phyloP scores from a whole-genome alignment of 1,284 basidiomycete species.

The Heterobasidion parviporum region DNA sequence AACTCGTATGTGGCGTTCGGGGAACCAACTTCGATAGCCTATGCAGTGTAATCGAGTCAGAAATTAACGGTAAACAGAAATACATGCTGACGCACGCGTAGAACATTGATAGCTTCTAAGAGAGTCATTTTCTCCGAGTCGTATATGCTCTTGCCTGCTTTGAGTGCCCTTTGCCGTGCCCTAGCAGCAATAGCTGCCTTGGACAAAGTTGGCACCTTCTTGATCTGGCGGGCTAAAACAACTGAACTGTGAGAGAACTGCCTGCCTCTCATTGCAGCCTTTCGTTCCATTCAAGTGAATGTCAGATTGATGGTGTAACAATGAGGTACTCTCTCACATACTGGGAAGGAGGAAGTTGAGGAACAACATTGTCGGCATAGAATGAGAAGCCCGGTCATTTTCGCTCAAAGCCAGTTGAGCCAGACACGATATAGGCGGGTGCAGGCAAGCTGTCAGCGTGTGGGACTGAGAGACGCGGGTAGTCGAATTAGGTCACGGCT shows the following conservation, averaged over 20 bases:
- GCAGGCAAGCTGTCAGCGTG: too few relatives aligned
- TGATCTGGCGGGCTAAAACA: constrained; percentile 36
- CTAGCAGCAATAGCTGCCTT: constrained; percentile 63
- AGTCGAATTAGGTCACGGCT: not conserved
- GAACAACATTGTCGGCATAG: constrained; percentile 3
- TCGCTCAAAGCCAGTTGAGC: too few relatives aligned
- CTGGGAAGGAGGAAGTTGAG: too few relatives aligned
- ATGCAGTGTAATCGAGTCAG: constrained; percentile 1
- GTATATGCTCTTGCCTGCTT: constrained; percentile 38
- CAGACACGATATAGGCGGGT: too few relatives aligned
- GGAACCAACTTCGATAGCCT: constrained; percentile 76
- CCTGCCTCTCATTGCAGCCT: not conserved
- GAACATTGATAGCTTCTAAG: constrained; percentile 51
- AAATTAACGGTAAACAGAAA: not conserved
- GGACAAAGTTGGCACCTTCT: constrained; percentile 44
- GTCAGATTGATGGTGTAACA: not conserved
- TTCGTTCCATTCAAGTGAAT: not conserved
- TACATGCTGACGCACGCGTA: not conserved
- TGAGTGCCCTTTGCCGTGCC: constrained; percentile 27
- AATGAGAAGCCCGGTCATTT: too few relatives aligned
- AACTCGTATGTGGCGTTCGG: constrained; percentile 75
- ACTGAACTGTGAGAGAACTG: constrained; percentile 41
- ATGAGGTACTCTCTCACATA: too few relatives aligned
- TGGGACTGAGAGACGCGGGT: not conserved
- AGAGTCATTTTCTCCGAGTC: constrained; percentile 56